phyloP scores from a whole-genome alignment of 1,139 yeast genomes.

The Debaryomyces singareniensis region DNA sequence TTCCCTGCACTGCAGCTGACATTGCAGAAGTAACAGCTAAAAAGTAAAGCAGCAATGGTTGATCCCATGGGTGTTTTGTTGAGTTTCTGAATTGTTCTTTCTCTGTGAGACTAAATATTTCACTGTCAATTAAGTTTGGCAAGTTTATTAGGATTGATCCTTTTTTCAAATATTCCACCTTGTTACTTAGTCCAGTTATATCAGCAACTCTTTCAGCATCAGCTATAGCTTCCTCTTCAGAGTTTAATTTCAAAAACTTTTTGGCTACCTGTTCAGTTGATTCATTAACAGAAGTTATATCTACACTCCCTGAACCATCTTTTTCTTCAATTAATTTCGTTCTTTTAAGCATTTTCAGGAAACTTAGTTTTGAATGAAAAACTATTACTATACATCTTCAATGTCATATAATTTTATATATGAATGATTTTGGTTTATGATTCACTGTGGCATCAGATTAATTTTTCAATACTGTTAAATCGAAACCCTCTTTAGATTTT shows the following conservation, averaged over 20 bases:
- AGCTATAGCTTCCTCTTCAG: conserved; percentile 1
- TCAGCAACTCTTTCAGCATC: background rate
- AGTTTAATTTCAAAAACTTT: conserved; percentile 1
- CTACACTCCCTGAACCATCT: background rate
- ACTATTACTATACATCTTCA: background rate
- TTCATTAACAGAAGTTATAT: background rate
- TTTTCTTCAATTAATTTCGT: background rate
- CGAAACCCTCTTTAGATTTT: no score
- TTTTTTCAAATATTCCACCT: conserved; percentile 2
- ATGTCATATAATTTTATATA: no score
- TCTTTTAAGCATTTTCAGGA: background rate
- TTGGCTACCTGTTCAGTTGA: conserved; percentile 1
- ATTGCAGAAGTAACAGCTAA: conserved; percentile 31
- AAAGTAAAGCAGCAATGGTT: conserved; percentile 3
- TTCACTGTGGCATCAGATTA: no score
- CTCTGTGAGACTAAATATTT: conserved; percentile 2
- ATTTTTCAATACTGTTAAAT: no score
- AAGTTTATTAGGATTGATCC: conserved; percentile 4
- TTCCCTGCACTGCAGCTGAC: conserved; percentile 80
- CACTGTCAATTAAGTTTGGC: conserved; percentile 1
- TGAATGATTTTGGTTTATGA: no score
- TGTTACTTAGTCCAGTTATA: conserved; percentile 1
- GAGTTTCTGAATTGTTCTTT: conserved; percentile 1
- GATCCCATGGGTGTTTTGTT: conserved; percentile 4
- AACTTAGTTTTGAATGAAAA: background rate